Base-by-base conservation (phyloP, 2,329 filamentous ascomycete species). In the Trichoderma gracile region DNA sequence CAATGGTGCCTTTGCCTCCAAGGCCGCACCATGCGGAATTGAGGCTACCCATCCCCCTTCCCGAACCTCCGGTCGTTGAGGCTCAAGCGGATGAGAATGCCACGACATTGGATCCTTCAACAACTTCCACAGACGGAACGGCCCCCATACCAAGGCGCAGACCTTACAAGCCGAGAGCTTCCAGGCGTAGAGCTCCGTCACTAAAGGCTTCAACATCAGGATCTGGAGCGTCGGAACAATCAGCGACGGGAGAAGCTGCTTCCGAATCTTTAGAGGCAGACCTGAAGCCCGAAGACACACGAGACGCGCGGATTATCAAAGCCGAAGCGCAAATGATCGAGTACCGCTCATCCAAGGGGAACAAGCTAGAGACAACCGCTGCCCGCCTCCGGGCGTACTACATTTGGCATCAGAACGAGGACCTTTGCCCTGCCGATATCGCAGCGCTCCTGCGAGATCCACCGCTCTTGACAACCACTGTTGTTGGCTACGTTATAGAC, bases 1-100 rank as follows among this genome's bases (percentile, higher is more conserved):
- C 80, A 7, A 79, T 97, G 66, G 76, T 85, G 14, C 92, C 92
- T 1, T 82, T 78, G 2, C 93, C 93, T 5, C 89, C 90, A 3
- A 80, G 85, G 7, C 92, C 93, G 0, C 81, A 83, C 17, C 83
- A 86, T 69, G 87, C 85, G 3, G 93, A 96, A 72, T 79, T 88
- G 5, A 81, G 87, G 49, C 71, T 84, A 25, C 88, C 89, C 0
- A 89, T 93, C 61, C 78, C 82, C 17, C 72, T 88, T 17, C 81
- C 54, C n/a, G 33, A 38, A n/a, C 30, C 47, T 10, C 19, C 66
- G 17, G 40, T 17, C 19, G 12, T 33, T 5, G 58, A 65, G 14
- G 27, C 30, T 19, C 27, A 65, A 33, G 69, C 65, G 12, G 65
- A 68, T 1, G 77, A 83, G 50, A 19, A 47, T 27, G 82, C 14